Evolutionary conservation across 768 basidiomycete species (phyloP).

Genomic region (Agrocybe praecox): DNA sequence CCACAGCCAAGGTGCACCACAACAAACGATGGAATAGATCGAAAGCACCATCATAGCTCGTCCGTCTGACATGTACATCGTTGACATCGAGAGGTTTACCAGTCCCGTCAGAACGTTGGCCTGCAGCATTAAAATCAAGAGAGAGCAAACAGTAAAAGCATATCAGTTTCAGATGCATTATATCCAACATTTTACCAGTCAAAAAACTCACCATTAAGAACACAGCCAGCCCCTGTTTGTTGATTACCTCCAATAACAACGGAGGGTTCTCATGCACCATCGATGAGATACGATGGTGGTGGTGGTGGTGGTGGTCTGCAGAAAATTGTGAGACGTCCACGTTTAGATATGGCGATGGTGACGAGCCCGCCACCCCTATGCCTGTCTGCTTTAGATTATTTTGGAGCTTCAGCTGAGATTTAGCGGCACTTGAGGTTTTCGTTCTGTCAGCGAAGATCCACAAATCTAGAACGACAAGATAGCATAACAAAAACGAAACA

Average conservation of each 20-base stretch:
- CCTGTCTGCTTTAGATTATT: background rate
- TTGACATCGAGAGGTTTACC: slow-evolving; percentile 76
- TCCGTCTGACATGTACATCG: slow-evolving; percentile 71
- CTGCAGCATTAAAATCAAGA: slow-evolving; percentile 36
- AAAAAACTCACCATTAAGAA: slow-evolving; percentile 75
- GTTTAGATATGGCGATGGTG: background rate
- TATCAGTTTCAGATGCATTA: background rate
- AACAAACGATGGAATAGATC: slow-evolving; percentile 61
- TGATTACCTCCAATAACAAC: slow-evolving; percentile 75
- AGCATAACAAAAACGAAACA: slow-evolving; percentile 78
- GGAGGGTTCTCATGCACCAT: slow-evolving; percentile 34
- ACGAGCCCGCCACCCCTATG: background rate
- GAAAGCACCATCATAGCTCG: slow-evolving; percentile 64
- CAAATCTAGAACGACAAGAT: slow-evolving; percentile 72
- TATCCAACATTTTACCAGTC: background rate
- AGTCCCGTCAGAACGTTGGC: slow-evolving; percentile 88
- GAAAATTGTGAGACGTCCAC: background rate
- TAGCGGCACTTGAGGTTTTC: slow-evolving; percentile 17
- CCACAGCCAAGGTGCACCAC: slow-evolving; percentile 61
- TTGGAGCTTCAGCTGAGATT: slow-evolving; percentile 15
- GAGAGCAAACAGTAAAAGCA: background rate
- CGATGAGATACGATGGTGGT: background rate
- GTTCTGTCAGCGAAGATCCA: slow-evolving; percentile 51
- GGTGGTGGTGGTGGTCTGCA: background rate
- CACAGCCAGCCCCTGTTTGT: slow-evolving; percentile 74